Evolutionary conservation across 73 alveolate genomes (phyloP).

Genomic region (Symbiodinium pilosum): DNA sequence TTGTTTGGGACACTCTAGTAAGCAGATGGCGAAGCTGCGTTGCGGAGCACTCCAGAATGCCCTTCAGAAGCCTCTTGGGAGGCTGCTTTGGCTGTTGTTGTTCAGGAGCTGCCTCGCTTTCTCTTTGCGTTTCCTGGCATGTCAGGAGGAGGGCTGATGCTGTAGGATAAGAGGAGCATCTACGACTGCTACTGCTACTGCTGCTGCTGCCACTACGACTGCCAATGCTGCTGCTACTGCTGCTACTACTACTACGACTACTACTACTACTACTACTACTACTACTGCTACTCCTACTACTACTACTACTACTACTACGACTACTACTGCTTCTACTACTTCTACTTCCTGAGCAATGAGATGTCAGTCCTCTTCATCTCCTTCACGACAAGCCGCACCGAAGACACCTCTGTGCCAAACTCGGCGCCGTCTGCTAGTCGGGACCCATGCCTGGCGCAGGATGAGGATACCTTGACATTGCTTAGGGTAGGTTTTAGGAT

Average conservation of each 20-base stretch:
- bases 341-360: background rate
- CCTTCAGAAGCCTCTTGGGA: background rate
- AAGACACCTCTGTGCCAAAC: slow-evolving; percentile 50
- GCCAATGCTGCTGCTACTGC: background rate
- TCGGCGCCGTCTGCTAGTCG: background rate
- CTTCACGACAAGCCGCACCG: slow-evolving; percentile 46
- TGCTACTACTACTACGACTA: too few species aligned
- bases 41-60: too few species aligned
- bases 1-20: too few species aligned
- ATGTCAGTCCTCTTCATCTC: slow-evolving; percentile 64
- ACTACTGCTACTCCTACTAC: too few species aligned
- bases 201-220: background rate
- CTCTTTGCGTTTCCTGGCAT: slow-evolving; percentile 64
- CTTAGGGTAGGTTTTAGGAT: too few species aligned
- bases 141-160: too few species aligned
- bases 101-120: slow-evolving; percentile 62
- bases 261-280: too few species aligned
- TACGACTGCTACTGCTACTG: too few species aligned
- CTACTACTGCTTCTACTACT: background rate
- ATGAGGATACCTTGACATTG: too few species aligned
- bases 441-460: slow-evolving; percentile 10
- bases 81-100: slow-evolving; percentile 24
- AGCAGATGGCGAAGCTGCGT: too few species aligned
- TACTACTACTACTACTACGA: too few species aligned
- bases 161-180: too few species aligned